Evolutionary conservation across 768 basidiomycete genomes (phyloP).

Genomic region (Hericium erinaceus): DNA sequence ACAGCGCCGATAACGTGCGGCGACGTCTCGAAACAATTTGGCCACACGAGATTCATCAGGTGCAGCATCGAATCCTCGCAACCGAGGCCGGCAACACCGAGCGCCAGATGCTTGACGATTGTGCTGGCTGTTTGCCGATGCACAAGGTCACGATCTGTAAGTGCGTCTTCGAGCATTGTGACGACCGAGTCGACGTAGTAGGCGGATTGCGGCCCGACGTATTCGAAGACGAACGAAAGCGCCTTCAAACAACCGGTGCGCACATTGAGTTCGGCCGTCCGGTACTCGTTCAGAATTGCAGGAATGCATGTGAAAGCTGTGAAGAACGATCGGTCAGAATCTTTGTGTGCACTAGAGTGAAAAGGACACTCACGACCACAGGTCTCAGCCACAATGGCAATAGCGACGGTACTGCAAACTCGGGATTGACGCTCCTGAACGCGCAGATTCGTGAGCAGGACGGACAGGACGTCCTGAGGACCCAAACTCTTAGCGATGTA

Average conservation of each 20-base stretch:
- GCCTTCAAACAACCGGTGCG: slow-evolving; percentile 98
- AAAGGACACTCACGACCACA: slow-evolving; percentile 50
- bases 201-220: slow-evolving; percentile 92
- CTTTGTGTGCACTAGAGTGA: neutral
- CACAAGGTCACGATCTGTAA: slow-evolving; percentile 96
- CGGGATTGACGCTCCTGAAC: slow-evolving; percentile 99
- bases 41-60: slow-evolving; percentile 97
- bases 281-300: slow-evolving; percentile 96
- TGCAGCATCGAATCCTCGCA: slow-evolving; percentile 98
- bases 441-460: slow-evolving; percentile 90
- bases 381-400: slow-evolving; percentile 91
- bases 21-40: slow-evolving; percentile 96
- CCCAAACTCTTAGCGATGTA: slow-evolving; percentile 99
- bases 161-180: slow-evolving; percentile 95
- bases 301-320: slow-evolving; percentile 96
- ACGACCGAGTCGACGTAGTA: slow-evolving; percentile 97
- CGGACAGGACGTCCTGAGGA: slow-evolving; percentile 95
- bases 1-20: slow-evolving; percentile 98
- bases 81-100: slow-evolving; percentile 94
- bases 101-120: slow-evolving; percentile 95
- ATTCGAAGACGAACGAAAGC: slow-evolving; percentile 97
- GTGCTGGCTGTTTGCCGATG: slow-evolving; percentile 97
- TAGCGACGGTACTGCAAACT: slow-evolving; percentile 97
- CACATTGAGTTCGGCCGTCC: slow-evolving; percentile 96
- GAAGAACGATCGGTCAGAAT: slow-evolving; percentile 7